Evolutionary conservation across 352 stramenopile species (phyloP), one percentile per base, ranked within the genome.

Genomic region (Globisporangium nagaii): DNA sequence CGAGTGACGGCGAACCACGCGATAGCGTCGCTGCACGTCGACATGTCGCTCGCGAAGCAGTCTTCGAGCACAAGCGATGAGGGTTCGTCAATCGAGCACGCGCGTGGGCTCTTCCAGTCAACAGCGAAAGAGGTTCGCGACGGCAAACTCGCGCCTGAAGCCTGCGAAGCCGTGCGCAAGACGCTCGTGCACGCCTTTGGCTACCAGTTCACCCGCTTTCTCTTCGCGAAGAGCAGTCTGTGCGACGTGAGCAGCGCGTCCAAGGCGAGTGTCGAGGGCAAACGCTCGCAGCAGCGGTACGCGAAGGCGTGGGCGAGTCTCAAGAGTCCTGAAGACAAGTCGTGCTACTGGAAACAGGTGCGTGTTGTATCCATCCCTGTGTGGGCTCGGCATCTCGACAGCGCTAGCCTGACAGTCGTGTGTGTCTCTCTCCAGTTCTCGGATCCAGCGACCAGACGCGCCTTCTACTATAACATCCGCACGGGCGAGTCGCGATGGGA

Each of bases 401-500:
- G 15, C 12, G 37, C 13, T 28, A 32, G 4, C 34, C 25, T 44
- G 48, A 35, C n/a, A 3, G 25, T 47, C 3, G 2, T 34, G 4
- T 4, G 13, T 30, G 27, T 36, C 44, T 20, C n/a, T 27, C 41
- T 25, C 27, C 55, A 88, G 75, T 74, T 80, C 39, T 51, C 64
- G 8, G 75, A 86, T 49, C 70, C 71, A 17, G 20, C 72, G 28
- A 44, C 58, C 9, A 73, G 73, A 22, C 65, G 51, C 28, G 42
- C 65, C 20, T 89, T 89, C 63, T 87, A 88, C 57, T 79, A 86
- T 61, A 88, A 88, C 44, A 53, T 85, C 46, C 78, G 78, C 15
- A 88, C 78, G 6, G 78, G 78, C 1, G 75, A 88, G 53, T 85
- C 75, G 17, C 67, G 69, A 15, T 88, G 78, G 78, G 70, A 84